Percentiles rank a stretch among this genome's conserved stretches.
phyloP scores from a whole-genome alignment of 306 rosid genomes.

The Cicer chorassanicum region DNA sequence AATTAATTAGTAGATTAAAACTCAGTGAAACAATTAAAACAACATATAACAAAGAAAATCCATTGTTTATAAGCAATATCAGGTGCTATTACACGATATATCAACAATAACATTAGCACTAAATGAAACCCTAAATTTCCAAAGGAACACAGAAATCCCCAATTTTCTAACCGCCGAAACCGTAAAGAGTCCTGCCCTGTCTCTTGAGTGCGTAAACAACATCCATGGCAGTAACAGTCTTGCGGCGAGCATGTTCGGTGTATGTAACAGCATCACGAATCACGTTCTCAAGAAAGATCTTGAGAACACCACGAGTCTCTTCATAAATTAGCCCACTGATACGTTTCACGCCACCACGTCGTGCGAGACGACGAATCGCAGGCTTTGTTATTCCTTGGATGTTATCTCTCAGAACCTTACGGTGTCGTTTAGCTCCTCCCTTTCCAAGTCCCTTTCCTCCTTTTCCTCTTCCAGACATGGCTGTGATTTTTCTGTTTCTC shows the following conservation, averaged over 20 bases:
- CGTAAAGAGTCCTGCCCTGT: conserved; percentile 68
- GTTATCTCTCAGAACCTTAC: conserved; percentile 69
- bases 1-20: neutral
- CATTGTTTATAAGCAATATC: neutral
- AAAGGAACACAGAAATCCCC: neutral
- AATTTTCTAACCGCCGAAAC: conserved; percentile 55
- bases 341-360: conserved; percentile 68
- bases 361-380: conserved; percentile 59
- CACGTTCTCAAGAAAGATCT: conserved; percentile 63
- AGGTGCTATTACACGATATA: neutral
- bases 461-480: conserved; percentile 74
- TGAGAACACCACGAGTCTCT: conserved; percentile 65
- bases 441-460: conserved; percentile 68
- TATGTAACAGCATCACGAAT: conserved; percentile 67
- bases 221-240: conserved; percentile 68
- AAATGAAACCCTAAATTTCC: conserved; percentile 27
- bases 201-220: conserved; percentile 68
- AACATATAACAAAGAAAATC: neutral
- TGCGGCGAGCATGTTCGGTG: conserved; percentile 69
- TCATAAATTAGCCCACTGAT: conserved; percentile 66
- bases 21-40: no score
- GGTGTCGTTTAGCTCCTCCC: conserved; percentile 72
- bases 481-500: neutral
- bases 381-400: conserved; percentile 71
- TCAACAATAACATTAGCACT: neutral